Evolutionary conservation across 176 grass and related monocot genomes (phyloP).

Genomic region (Hordeum marinum): DNA sequence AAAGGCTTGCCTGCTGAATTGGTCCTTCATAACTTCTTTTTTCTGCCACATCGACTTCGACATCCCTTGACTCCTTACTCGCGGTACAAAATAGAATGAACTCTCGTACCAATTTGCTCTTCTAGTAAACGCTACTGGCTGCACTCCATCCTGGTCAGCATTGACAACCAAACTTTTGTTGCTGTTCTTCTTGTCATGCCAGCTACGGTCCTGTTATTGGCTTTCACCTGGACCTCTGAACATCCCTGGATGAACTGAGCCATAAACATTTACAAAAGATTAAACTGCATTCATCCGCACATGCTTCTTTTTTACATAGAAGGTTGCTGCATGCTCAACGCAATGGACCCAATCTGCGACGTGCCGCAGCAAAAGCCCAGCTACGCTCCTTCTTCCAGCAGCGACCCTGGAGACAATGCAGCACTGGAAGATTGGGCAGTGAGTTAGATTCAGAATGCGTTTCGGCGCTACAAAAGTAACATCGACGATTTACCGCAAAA

Average conservation of each 20-base stretch:
- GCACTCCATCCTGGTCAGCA: neutral
- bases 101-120: neutral
- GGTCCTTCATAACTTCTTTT: neutral
- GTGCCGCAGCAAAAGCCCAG: conserved; percentile 45
- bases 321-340: conserved; percentile 28
- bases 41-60: neutral
- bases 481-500: neutral
- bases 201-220: neutral
- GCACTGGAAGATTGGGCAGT: conserved; percentile 70
- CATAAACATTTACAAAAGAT: neutral
- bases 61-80: neutral
- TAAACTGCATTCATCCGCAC: neutral
- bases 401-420: conserved; percentile 47
- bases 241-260: neutral
- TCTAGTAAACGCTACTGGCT: neutral
- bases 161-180: neutral
- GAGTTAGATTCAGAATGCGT: conserved; percentile 65
- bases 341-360: conserved; percentile 43
- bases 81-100: neutral
- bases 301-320: conserved; percentile 21
- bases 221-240: neutral
- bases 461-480: conserved; percentile 64
- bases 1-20: neutral
- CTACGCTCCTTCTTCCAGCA: conserved; percentile 51
- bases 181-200: neutral